Base-by-base conservation (phyloP, 768 basidiomycete species). In the Russula dissimulans region DNA sequence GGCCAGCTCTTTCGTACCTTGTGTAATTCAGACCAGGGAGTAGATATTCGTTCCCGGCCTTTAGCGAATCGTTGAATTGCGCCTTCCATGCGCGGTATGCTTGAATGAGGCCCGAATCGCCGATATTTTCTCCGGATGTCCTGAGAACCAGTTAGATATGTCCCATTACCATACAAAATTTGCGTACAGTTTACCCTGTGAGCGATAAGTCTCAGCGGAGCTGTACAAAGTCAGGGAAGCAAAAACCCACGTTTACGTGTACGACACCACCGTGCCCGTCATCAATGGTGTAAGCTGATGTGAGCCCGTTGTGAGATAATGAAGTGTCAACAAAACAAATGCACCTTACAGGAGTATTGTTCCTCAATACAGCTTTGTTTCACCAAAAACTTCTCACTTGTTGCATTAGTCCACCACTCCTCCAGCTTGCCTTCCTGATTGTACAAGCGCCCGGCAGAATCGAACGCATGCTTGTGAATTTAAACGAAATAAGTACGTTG, bases 401-500 rank as follows among this genome's bases (percentile, higher is more conserved):
- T 97, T 44, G 77, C 74, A 61, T 94, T 89, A 3, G 90, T 87
- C 94, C 94, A 97, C 94, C 94, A 97, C 67, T 93, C 78, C 59
- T 88, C 84, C 12, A 94, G 75, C 72, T 87, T 87, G 54, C 95
- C 97, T 43, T 87, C 74, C 70, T 91, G 87, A 70, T 97, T 94
- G 71, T 95, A 99, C 66, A 94, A 77, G 53, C 90, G 78, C 8
- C 94, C 95, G 54, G 89, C 81, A 53, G 91, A 90, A 71, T 95
- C 94, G 67, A 95, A 94, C 2, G 90, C 90, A 67, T 94, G 91
- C 87, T 94, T 59, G 41, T 44, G 32, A 47, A 26, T 47, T 32
- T 29, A 4, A 45, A 29, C 34, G 10, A 60, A 36, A 48, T 57
- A 29, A 39, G 31, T 34, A 41, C 22, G 5, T 54, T 56, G 22